A percentile compares a stretch with the other conserved stretches of the same genome.
Conservation (phyloP, 2,329 filamentous ascomycete species). For the Keithomyces neogunnii region DNA sequence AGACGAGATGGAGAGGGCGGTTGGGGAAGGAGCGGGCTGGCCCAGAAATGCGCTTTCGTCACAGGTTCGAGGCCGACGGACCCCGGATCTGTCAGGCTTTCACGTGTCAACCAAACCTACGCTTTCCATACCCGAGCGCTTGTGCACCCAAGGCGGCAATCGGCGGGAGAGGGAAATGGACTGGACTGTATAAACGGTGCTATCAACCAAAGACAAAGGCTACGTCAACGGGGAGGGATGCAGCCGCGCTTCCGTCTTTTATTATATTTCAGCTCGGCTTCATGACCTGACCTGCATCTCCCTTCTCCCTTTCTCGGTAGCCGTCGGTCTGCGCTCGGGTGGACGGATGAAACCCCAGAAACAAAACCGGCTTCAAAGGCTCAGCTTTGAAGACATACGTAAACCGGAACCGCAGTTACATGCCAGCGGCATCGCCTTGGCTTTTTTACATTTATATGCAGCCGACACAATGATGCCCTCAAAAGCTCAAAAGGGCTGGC, state of each 20-base stretch:
- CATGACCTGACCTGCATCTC: no score
- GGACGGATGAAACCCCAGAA: slow-evolving; percentile 16
- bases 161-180: background rate
- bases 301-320: slow-evolving; percentile 17
- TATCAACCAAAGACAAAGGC: no score
- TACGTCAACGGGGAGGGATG: no score
- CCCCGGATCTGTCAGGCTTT: slow-evolving; percentile 15
- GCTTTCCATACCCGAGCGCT: background rate
- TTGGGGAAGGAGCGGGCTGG: background rate
- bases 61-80: background rate
- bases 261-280: background rate
- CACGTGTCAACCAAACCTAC: slow-evolving; percentile 21
- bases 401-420: no score
- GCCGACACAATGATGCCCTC: no score
- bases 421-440: no score
- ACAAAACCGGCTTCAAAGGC: background rate
- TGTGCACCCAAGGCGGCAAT: background rate
- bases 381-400: no score
- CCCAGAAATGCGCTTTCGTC: slow-evolving; percentile 6
- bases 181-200: no score
- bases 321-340: slow-evolving; percentile 25
- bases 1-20: background rate
- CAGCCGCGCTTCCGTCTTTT: background rate
- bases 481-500: no score
- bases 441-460: no score